phyloP scores from a whole-genome alignment of 768 basidiomycete species.

The Boletus speciosus region DNA sequence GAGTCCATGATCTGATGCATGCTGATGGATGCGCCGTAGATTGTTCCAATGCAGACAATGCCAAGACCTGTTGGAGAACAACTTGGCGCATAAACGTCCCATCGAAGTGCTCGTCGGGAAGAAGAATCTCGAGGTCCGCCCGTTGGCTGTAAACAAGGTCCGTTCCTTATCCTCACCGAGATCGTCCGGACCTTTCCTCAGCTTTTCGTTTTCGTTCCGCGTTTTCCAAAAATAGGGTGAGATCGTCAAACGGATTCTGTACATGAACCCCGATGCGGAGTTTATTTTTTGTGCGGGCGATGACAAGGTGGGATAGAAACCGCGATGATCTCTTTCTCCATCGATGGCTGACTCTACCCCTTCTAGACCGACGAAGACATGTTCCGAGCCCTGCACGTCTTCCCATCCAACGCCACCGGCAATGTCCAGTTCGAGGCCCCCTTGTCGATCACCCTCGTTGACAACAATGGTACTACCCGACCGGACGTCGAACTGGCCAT shows the following conservation, averaged over 20 bases:
- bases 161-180: neutral
- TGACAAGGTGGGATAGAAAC: slow-evolving; percentile 66
- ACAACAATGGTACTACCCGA: slow-evolving; percentile 20
- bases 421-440: slow-evolving; percentile 55
- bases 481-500: slow-evolving; percentile 61
- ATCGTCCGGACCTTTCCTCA: neutral
- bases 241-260: slow-evolving; percentile 92
- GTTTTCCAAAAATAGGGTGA: slow-evolving; percentile 55
- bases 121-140: slow-evolving; percentile 97
- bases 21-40: slow-evolving; percentile 34
- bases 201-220: neutral
- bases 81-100: slow-evolving; percentile 85
- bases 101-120: slow-evolving; percentile 98
- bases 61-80: slow-evolving; percentile 93
- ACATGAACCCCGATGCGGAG: slow-evolving; percentile 89
- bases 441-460: slow-evolving; percentile 43
- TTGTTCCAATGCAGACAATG: slow-evolving; percentile 95
- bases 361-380: slow-evolving; percentile 96
- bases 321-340: neutral
- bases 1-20: neutral
- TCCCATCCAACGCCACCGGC: slow-evolving; percentile 37
- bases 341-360: neutral
- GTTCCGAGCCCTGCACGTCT: slow-evolving; percentile 85
- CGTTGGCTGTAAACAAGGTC: slow-evolving; percentile 91
- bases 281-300: slow-evolving; percentile 98